Conservation (phyloP, 257 asterid genomes). For the Nicotiana attenuata region DNA sequence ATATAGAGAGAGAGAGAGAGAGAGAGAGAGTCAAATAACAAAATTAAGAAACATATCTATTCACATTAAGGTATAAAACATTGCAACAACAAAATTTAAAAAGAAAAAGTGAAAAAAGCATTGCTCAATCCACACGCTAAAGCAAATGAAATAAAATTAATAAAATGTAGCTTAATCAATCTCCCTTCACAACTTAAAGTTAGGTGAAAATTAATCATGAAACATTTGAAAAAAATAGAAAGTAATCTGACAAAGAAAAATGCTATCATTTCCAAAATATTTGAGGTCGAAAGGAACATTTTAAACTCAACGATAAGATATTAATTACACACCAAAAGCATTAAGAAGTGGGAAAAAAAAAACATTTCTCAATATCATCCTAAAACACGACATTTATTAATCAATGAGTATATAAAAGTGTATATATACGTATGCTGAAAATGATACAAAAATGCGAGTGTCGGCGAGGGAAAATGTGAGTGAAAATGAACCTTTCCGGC, state of each 20-base stretch:
- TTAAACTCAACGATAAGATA: background rate
- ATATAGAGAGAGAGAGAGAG: too few relatives aligned
- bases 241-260: background rate
- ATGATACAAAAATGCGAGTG: background rate
- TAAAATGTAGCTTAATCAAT: background rate
- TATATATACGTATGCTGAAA: background rate
- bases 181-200: background rate
- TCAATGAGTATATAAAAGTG: background rate
- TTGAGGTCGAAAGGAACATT: background rate
- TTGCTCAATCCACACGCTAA: background rate
- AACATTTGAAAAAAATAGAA: background rate
- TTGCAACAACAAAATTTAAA: background rate
- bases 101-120: background rate
- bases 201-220: background rate
- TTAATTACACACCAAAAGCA: background rate
- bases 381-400: background rate
- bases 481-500: slow-evolving; percentile 70
- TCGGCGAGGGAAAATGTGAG: slow-evolving; percentile 18
- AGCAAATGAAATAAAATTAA: background rate
- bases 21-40: background rate
- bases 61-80: background rate
- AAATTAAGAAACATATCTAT: background rate
- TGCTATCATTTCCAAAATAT: background rate
- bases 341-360: background rate
- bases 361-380: background rate